Base-by-base conservation (phyloP, 495 filamentous ascomycete genomes). In the Podospora pseudoanserina region DNA sequence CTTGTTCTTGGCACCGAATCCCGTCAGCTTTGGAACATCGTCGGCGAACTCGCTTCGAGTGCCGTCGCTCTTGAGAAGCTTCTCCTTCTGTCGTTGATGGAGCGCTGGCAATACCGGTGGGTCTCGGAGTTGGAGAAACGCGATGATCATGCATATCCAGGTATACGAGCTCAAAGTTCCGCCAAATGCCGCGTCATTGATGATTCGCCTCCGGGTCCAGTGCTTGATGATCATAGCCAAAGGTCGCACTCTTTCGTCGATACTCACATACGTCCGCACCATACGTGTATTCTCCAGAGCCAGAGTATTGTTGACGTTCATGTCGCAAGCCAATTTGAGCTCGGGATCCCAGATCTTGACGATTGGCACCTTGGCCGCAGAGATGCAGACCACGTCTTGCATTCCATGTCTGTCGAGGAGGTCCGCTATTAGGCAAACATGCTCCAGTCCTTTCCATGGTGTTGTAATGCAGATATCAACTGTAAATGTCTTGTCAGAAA, bases 271-370 rank as follows among this genome's bases (percentile, higher is more conserved):
- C 0, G 93, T 97, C 77, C 94, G 93, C 72, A 99, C 93, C 95
- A 99, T 97, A 15, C 93, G 89, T 27, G 95, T 99, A 74, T 99
- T 99, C 76, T 97, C 94, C 69, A 99, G 79, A 0, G 95, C 95
- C 59, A 94, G 71, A 2, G 94, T 94, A 70, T 97, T 99, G 80
- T 99, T 99, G 80, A 98, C 93, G 67, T 98, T 99, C 90, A 99
- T 95, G 76, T 99, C 95, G 72, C 93, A 97, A n/a, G 93, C 91
- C 67, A 99, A 82, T 53, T 87, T 80, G 27, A 97, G 84, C 77
- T 97, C 93, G 0, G 95, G 96, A 75, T 99, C 95, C 94, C 94
- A 98, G 60, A 97, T 94, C 80, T 98, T 99, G 64, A 99, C 95
- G 70, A 99, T 99, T 11, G 96, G 94, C 18, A 99, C 96, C 77